Conservation (phyloP, 2,329 filamentous ascomycete species). For the Diatrype stigma region DNA sequence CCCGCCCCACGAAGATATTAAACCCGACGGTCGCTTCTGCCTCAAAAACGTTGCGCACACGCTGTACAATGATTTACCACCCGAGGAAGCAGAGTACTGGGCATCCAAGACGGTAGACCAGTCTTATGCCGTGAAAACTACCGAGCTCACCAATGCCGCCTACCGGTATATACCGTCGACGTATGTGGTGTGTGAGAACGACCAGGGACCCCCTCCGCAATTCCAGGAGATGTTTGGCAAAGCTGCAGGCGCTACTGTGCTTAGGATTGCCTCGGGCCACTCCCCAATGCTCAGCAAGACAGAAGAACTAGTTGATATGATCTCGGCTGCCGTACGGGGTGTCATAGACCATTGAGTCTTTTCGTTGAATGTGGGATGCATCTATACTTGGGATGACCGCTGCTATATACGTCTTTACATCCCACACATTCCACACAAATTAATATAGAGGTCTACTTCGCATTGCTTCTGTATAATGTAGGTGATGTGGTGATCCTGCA, state of each 20-base stretch:
- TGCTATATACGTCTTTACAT: no score
- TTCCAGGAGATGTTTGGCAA: neutral
- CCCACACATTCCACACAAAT: no score
- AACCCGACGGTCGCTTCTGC: neutral
- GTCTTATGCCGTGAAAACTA: neutral
- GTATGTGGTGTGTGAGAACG: neutral
- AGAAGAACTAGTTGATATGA: neutral
- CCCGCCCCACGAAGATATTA: neutral
- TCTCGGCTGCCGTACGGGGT: neutral
- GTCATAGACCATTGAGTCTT: no score
- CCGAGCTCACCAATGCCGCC: neutral
- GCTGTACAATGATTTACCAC: neutral
- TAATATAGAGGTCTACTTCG: no score
- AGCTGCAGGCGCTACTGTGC: neutral
- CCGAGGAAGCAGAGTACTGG: neutral
- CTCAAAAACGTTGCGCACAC: neutral
- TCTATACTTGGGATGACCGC: no score
- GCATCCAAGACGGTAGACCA: neutral
- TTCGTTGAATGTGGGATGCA: no score
- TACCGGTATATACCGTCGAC: neutral
- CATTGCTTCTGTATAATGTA: no score
- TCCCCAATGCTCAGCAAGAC: neutral
- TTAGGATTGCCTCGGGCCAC: neutral
- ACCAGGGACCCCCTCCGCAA: neutral
- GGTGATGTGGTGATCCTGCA: no score